Percentiles rank a stretch among this genome's conserved stretches.
These are phyloP conservation scores for Pythium insidiosum DNA, from an alignment of 352 stramenopile species.

Conservation along the genomic window DNA sequence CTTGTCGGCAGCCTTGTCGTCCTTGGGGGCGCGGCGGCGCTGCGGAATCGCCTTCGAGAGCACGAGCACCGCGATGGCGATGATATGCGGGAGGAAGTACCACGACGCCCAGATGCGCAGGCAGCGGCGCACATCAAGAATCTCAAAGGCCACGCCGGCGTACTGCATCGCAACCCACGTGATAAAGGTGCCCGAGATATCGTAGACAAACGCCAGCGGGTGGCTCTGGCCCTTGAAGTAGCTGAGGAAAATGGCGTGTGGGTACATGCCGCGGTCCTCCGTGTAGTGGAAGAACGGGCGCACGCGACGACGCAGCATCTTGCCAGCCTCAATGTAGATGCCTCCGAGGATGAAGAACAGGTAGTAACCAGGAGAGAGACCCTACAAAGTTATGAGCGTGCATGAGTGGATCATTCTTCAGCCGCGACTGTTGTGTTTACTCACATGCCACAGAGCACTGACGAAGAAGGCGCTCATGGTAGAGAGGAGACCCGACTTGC, in stretches of 20 bases:
- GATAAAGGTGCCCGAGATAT: conserved; percentile 54
- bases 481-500: conserved; percentile 59
- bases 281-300: conserved; percentile 83
- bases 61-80: conserved; percentile 51
- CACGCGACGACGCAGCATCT: conserved; percentile 65
- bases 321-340: conserved; percentile 84
- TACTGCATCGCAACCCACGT: conserved; percentile 86
- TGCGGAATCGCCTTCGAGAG: conserved; percentile 51
- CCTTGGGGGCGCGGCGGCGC: conserved; percentile 16
- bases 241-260: conserved; percentile 72
- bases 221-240: conserved; percentile 72
- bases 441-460: conserved; percentile 80
- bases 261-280: conserved; percentile 68
- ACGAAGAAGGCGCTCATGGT: conserved; percentile 78
- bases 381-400: conserved; percentile 20
- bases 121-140: conserved; percentile 68
- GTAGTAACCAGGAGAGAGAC: conserved; percentile 83
- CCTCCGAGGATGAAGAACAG: conserved; percentile 81
- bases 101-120: conserved; percentile 70
- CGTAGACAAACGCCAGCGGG: conserved; percentile 73
- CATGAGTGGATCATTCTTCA: neutral
- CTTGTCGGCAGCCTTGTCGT: conserved; percentile 7
- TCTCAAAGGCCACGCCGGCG: conserved; percentile 77
- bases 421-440: conserved; percentile 7
- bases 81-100: conserved; percentile 73